Base-by-base conservation (phyloP, 495 filamentous ascomycete species). In the Xanthoparmelia taractica region DNA sequence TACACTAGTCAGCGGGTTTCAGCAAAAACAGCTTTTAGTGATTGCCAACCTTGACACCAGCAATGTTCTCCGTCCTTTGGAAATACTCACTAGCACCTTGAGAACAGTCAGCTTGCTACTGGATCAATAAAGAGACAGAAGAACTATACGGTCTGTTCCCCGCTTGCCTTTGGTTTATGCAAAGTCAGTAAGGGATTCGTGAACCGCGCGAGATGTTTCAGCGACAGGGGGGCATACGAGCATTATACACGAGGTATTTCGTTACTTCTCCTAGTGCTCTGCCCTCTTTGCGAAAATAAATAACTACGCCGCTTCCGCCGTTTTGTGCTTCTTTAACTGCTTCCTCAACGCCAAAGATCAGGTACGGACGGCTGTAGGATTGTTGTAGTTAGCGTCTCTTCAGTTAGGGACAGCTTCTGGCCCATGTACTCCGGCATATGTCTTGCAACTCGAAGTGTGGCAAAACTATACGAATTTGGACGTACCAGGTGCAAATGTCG, bases 231-330 rank as follows among this genome's bases (percentile, higher is more conserved):
- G n/a, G 65, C 66, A 78, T 82, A 73, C 94, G 85, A 34, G 94
- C 94, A 74, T 98, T 98, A 77, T 98, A 98, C 31, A 97, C 94
- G 20, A 98, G 77, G 67, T 92, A 92, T 80, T 98, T 98, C 58
- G 94, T 96, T 31, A 98, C 94, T 75, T 98, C 94, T n/a, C 94
- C 94, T 15, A 97, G 77, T 36, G 94, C 93, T 25, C 61, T 52
- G 13, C 94, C 94, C 76, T 98, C 94, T 75, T 98, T 98, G 61
- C 94, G 89, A 85, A 98, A 98, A 75, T 98, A 98, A 73, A 98
- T 96, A 34, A 97, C 94, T 40, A 98, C 93, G 56, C 94, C 94
- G 68, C 87, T 92, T 47, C 94, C 94, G 56, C 94, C 94, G 58
- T 87, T 89, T 78, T 97, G 94, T 17, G 94, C 94, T 76, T 97